phyloP scores from a whole-genome alignment of 1,284 basidiomycete species.

The Tilletia setariae region DNA sequence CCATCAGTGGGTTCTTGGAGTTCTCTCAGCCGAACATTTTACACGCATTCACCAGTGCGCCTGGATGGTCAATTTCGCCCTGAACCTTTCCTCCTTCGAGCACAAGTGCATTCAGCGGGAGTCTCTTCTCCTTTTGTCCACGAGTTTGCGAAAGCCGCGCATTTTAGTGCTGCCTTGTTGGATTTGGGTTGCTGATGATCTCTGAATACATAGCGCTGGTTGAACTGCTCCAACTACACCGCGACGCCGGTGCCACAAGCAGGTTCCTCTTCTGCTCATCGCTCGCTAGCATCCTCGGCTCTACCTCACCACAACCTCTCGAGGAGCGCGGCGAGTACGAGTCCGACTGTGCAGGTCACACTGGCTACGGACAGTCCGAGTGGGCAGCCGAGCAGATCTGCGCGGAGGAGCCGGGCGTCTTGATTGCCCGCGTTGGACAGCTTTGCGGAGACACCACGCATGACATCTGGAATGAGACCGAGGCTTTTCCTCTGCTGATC shows the following conservation, averaged over 20 bases:
- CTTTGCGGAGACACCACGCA: conserved; percentile 61
- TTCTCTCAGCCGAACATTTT: not conserved
- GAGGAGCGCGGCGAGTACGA: conserved; percentile 23
- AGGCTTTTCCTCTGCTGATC: conserved; percentile 59
- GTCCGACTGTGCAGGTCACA: conserved; percentile 57
- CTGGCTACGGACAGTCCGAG: conserved; percentile 64
- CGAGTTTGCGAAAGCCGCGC: conserved; percentile 16
- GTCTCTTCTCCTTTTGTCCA: conserved; percentile 1
- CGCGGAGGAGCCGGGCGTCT: conserved; percentile 21
- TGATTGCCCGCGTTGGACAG: conserved; percentile 57
- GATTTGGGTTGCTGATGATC: not conserved
- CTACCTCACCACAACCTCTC: conserved; percentile 23
- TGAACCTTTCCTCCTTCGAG: conserved; percentile 33
- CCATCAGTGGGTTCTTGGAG: no score
- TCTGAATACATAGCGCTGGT: conserved; percentile 32
- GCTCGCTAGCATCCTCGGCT: conserved; percentile 56
- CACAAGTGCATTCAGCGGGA: conserved; percentile 25
- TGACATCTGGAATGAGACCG: conserved; percentile 66
- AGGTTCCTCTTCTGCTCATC: conserved; percentile 64
- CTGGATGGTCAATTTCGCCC: conserved; percentile 46
- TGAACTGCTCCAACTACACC: conserved; percentile 61
- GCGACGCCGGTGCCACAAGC: conserved; percentile 56
- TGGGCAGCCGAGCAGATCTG: conserved; percentile 66
- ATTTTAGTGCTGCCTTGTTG: no score
- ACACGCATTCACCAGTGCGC: conserved; percentile 32